These are phyloP conservation scores for Cardamine chenopodiifolia DNA, from an alignment of 345 rosid genomes.

Conservation along the genomic window DNA sequence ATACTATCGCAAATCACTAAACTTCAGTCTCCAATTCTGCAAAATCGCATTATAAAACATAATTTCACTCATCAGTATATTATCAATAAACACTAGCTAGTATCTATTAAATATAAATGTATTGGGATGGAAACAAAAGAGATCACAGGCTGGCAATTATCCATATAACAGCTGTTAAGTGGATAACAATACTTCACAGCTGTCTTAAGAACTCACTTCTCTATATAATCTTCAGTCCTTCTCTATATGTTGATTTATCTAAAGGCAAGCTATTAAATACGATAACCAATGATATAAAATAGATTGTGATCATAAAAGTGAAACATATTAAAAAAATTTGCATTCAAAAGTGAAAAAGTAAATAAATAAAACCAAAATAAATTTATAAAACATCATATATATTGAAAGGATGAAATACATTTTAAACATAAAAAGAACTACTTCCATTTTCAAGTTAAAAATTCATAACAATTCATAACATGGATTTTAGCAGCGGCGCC, in stretches of 20 bases:
- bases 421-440: background rate
- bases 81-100: background rate
- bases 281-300: no score
- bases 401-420: background rate
- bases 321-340: background rate
- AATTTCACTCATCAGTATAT: background rate
- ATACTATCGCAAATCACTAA: background rate
- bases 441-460: conserved; percentile 14
- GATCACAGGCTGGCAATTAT: conserved; percentile 34
- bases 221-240: conserved; percentile 15
- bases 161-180: conserved; percentile 37
- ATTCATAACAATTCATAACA: no score
- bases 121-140: conserved; percentile 26
- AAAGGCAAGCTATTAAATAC: no score
- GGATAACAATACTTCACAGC: conserved; percentile 37
- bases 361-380: no score
- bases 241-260: background rate
- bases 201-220: conserved; percentile 35
- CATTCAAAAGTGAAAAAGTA: no score
- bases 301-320: background rate
- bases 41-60: background rate
- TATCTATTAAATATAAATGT: background rate
- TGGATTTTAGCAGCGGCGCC: no score
- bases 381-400: no score
- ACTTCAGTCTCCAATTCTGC: background rate